Evolutionary conservation across 2,329 filamentous ascomycete genomes (phyloP), one percentile per base, ranked within the genome.

Genomic region (Keithomyces neogunnii): DNA sequence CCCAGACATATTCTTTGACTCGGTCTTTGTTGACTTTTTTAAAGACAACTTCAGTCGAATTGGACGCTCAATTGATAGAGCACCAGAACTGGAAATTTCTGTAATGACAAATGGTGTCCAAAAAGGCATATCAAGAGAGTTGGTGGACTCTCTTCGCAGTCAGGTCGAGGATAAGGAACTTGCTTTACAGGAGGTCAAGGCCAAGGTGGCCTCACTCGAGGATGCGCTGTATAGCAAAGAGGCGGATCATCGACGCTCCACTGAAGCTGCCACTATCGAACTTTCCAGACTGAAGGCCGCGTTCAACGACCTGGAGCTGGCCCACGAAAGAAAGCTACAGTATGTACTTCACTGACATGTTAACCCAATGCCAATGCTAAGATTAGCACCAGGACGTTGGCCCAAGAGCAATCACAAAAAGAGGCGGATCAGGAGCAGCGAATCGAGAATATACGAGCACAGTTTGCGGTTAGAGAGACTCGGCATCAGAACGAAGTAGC

Each of bases 11-110:
- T 95, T 83, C 64, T 93, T 97, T 56, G 90, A 96, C 59, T 77
- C 81, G 45, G 81, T 81, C 0, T 97, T 96, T 66, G 84, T 99
- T 51, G 88, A 96, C 54, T 96, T 97, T 61, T 81, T 96, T 61
- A 96, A 96, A 63, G 91, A 97, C 62, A 96, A 96, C 63, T 97
- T 95, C 64, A 92, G 88, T 61, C 85, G 91, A 7, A 72, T 96
- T 52, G 73, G 86, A 39, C 82, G 89, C 55, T 88, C 89, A 11
- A 88, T 99, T 59, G 93, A 99, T 67, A 84, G 92, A 54, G 89
- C 96, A 55, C 93, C 93, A 1, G 89, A 85, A 1, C 74, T 95
- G 54, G 93, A 99, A 65, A 84, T 95, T 30, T 86, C 89, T 0
- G 80, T 93, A 9, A 76, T 90, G 51, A 78, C 84, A 43, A 89